phyloP scores from a whole-genome alignment of 352 stramenopile species.

The Halophytophthora batemanensis region DNA sequence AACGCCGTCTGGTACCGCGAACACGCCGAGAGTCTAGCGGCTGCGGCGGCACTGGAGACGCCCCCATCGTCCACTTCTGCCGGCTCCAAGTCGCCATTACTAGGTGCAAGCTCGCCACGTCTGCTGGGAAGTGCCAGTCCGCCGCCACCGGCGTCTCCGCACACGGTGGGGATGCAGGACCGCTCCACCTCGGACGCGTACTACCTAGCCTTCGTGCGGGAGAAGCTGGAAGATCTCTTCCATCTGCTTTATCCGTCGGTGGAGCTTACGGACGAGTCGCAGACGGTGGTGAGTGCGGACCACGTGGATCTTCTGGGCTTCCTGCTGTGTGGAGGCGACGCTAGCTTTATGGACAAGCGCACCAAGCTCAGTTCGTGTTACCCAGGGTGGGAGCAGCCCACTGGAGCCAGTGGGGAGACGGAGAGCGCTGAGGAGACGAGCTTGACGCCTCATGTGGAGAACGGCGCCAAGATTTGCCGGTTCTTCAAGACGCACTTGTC shows the following conservation, averaged over 20 bases:
- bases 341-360: slow-evolving; percentile 46
- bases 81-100: slow-evolving; percentile 23
- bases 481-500: slow-evolving; percentile 78
- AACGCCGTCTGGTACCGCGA: slow-evolving; percentile 82
- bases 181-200: slow-evolving; percentile 76
- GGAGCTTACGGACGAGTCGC: slow-evolving; percentile 44
- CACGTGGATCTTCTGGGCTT: slow-evolving; percentile 77
- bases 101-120: slow-evolving; percentile 39
- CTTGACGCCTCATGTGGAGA: slow-evolving; percentile 36
- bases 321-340: slow-evolving; percentile 55
- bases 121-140: slow-evolving; percentile 57
- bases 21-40: slow-evolving; percentile 45
- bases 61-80: slow-evolving; percentile 8
- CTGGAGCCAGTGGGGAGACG: slow-evolving; percentile 9
- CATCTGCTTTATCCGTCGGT: slow-evolving; percentile 61
- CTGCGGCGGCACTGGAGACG: slow-evolving; percentile 30
- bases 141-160: slow-evolving; percentile 61
- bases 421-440: slow-evolving; percentile 16
- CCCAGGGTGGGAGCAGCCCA: slow-evolving; percentile 47
- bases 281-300: slow-evolving; percentile 51
- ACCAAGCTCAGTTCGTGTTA: slow-evolving; percentile 67
- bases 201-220: slow-evolving; percentile 74
- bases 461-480: slow-evolving; percentile 54
- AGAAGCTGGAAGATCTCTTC: slow-evolving; percentile 79
- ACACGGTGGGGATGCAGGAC: slow-evolving; percentile 76